These are phyloP conservation scores for Cladosporium halotolerans DNA, from an alignment of 2,329 filamentous ascomycete genomes.

Conservation along the genomic window DNA sequence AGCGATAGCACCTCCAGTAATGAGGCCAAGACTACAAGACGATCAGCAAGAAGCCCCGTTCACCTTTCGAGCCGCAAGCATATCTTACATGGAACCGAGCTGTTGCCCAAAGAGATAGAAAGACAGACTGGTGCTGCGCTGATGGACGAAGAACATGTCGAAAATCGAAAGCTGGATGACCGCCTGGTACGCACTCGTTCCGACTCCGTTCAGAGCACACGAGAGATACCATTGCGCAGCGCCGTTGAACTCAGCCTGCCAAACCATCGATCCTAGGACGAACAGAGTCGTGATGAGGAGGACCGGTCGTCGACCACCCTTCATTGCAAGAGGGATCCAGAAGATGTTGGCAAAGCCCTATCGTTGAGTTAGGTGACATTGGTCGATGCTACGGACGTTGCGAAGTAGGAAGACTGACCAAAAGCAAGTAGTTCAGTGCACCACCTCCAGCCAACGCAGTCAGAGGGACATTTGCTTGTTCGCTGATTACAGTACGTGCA, in stretches of 20 bases:
- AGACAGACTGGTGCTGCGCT: constrained; percentile 26
- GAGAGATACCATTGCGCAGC: constrained; percentile 29
- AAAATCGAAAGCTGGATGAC: constrained; percentile 37
- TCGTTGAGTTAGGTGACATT: not conserved
- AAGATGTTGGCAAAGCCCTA: constrained; percentile 31
- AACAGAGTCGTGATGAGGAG: constrained; percentile 32
- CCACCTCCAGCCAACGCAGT: constrained; percentile 38
- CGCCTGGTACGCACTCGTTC: constrained; percentile 34
- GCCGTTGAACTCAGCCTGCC: constrained; percentile 26
- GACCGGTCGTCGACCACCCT: constrained; percentile 36
- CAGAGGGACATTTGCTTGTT: constrained; percentile 33
- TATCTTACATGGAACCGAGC: constrained; percentile 29
- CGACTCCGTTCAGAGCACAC: constrained; percentile 27
- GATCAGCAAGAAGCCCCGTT: not conserved
- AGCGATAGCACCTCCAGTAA: constrained; percentile 32
- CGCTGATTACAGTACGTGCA: constrained; percentile 37
- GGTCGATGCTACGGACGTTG: not conserved
- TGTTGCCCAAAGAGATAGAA: constrained; percentile 35
- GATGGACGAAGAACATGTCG: constrained; percentile 36
- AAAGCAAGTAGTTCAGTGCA: constrained; percentile 36
- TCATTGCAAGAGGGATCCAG: constrained; percentile 34
- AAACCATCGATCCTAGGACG: constrained; percentile 28
- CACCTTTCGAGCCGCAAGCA: no score
- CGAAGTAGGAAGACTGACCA: constrained; percentile 12
- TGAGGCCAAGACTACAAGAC: constrained; percentile 25